These are phyloP conservation scores for Epichloe sylvatica DNA, from an alignment of 2,329 filamentous ascomycete species.

Conservation along the genomic window DNA sequence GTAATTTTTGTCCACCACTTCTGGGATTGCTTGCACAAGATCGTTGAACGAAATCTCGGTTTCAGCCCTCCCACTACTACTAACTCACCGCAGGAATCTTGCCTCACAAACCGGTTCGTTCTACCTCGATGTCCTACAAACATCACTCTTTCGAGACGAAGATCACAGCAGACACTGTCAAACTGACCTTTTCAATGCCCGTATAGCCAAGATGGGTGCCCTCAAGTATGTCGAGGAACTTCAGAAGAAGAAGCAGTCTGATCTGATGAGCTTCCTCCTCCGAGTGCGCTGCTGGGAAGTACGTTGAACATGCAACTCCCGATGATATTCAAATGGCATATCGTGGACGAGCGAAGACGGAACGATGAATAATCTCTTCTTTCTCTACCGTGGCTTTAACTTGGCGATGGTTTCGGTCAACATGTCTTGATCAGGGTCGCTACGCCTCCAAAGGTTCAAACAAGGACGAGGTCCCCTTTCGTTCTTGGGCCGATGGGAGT, in stretches of 20 bases:
- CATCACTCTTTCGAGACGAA: background rate
- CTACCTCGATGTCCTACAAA: background rate
- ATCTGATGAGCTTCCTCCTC: constrained; percentile 99
- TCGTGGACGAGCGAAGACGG: constrained; percentile 21
- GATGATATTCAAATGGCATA: constrained; percentile 13
- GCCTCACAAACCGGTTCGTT: constrained; percentile 24
- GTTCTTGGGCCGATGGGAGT: no score
- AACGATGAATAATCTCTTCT: constrained; percentile 4
- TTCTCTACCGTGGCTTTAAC: background rate
- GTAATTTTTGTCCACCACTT: constrained; percentile 23
- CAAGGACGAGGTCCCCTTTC: no score
- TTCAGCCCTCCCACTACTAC: constrained; percentile 18
- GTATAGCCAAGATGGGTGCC: constrained; percentile 79
- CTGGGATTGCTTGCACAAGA: constrained; percentile 10
- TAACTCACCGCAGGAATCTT: constrained; percentile 24
- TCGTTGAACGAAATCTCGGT: constrained; percentile 17
- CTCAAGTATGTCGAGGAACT: constrained; percentile 99
- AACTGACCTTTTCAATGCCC: constrained; percentile 1
- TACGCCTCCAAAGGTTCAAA: background rate
- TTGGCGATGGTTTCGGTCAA: background rate
- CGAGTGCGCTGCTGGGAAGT: constrained; percentile 99
- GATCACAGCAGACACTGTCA: background rate
- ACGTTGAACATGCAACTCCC: constrained; percentile 38
- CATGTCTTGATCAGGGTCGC: background rate
- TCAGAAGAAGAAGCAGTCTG: constrained; percentile 99